Base-by-base conservation (phyloP, 225 moss, liverwort and hornwort species). In the Bryum argenteum region DNA sequence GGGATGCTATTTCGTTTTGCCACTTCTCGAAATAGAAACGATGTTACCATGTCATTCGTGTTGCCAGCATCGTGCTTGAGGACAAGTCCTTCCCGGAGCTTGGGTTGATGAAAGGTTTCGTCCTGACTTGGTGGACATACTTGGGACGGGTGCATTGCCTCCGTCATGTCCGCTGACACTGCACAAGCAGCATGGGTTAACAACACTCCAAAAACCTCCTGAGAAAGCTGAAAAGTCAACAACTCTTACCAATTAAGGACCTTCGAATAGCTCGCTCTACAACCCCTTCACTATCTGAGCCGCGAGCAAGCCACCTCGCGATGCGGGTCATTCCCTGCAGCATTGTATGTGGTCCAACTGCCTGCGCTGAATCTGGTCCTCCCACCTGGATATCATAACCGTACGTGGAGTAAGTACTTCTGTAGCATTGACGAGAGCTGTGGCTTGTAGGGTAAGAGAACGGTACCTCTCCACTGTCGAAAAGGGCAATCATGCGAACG, bases 141-240 rank as follows among this genome's bases (percentile, higher is more conserved):
- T 57, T 90, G 90, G 43, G 89, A 85, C 61, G 93, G 93, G 70
- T 93, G 90, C 89, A 90, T 75, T 55, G 89, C 93, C 72, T 93
- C 91, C 68, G 89, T 89, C 90, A 87, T 90, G 70, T 90, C 93
- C 61, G 93, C 90, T 40, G 93, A 89, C 52, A 93, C 91, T 91
- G 71, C 77, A 81, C 68, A 81, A 55, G 28, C 54, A n/a, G 43
- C 23, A 21, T 16, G 24, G 55, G 55, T 54, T 79, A 65, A n/a
- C 55, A 8, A 39, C 24, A 58, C 52, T 17, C 48, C 8, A 33
- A 21, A 72, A 22, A 6, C 9, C 24, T 58, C 24, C 58, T 58
- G 9, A 67, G 54, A 54, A 40, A 69, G 39, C 0, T 8, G 47
- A 67, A 50, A 24, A 51, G 40, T 24, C 13, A 16, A 72, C 12